phyloP scores from a whole-genome alignment of 208 protist species.

The Herpetomonas muscarum region DNA sequence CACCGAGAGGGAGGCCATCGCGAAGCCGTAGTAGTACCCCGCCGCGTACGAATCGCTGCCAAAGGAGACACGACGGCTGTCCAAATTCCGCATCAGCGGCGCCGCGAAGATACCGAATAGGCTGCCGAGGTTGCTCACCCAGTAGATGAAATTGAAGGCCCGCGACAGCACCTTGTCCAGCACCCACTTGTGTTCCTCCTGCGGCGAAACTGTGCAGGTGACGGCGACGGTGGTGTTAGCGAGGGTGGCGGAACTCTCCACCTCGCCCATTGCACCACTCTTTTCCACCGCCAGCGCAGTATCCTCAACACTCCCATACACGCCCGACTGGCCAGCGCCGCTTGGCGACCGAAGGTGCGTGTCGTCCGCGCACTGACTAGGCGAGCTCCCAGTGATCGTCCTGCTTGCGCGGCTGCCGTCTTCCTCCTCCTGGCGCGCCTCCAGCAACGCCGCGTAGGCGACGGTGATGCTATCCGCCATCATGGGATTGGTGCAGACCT shows the following conservation, averaged over 20 bases:
- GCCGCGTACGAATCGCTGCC: constrained; percentile 35
- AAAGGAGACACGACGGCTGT: constrained; percentile 15
- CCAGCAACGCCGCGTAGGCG: constrained; percentile 5
- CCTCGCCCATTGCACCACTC: no score
- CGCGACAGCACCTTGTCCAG: constrained; percentile 33
- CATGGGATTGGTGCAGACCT: constrained; percentile 68
- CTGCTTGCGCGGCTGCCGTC: no score
- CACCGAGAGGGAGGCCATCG: constrained; percentile 32
- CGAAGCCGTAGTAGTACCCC: constrained; percentile 68
- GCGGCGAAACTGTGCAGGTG: no score
- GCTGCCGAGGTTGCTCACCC: constrained; percentile 44
- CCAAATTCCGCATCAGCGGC: constrained; percentile 46
- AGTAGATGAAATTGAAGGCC: constrained; percentile 51
- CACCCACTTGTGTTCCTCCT: not conserved
- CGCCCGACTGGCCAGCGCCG: no score
- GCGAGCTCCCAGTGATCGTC: not conserved
- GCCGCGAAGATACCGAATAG: constrained; percentile 52
- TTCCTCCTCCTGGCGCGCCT: no score
- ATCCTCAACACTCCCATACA: no score
- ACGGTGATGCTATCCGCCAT: constrained; percentile 57
- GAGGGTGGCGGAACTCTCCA: no score
- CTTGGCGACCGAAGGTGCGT: no score
- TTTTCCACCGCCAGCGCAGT: no score
- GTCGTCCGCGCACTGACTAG: no score
- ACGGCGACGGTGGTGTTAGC: no score